Evolutionary conservation across 1,284 basidiomycete species (phyloP), one percentile per base, ranked within the genome.

Genomic region (Austroboletus rostrupii): DNA sequence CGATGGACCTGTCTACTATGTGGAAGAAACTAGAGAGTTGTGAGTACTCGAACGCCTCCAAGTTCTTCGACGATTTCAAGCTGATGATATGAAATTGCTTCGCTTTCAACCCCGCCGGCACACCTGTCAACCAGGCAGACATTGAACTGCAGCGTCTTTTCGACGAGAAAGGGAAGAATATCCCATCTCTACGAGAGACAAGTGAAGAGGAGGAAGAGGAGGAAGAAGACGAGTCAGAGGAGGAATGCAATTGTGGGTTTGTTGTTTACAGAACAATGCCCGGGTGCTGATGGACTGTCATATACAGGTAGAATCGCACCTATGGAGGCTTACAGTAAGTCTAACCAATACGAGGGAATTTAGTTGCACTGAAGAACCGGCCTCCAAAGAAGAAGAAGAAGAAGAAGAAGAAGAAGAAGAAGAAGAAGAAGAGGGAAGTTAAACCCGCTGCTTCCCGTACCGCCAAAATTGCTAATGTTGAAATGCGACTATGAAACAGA

Each of bases 1-100:
- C 96, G 2, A 98, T 99, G 85, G 94, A 98, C 68, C 65, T 97
- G 50, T 78, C 81, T n/a, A 92, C 90, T 9, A 93, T 97, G 76
- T 82, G 83, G 59, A 80, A 75, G 66, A 95, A 93, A 69, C 77
- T 99, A 42, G 86, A 91, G 41, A 74, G 76, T 31, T 75, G 80
- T 53, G 81, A 86, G 55, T 99, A 98, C 67, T 62, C 80, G 5
- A 85, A n/a, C n/a, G n/a, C n/a, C n/a, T n/a, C n/a, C n/a, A n/a
- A n/a, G n/a, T n/a, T n/a, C n/a, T n/a, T n/a, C 55, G 83, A 87
- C 17, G 97, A 99, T 71, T 91, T 98, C 74, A 89, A 90, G 67
- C 77, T 96, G 55, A 92, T 99, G 84, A 87, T 97, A 62, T 79
- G 83, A 52, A 99, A 99, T 68, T 98, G 95, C 66, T 87, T 88